Evolutionary conservation across 306 rosid genomes (phyloP), one percentile per base, ranked within the genome.

Genomic region (Erythrophleum fordii): DNA sequence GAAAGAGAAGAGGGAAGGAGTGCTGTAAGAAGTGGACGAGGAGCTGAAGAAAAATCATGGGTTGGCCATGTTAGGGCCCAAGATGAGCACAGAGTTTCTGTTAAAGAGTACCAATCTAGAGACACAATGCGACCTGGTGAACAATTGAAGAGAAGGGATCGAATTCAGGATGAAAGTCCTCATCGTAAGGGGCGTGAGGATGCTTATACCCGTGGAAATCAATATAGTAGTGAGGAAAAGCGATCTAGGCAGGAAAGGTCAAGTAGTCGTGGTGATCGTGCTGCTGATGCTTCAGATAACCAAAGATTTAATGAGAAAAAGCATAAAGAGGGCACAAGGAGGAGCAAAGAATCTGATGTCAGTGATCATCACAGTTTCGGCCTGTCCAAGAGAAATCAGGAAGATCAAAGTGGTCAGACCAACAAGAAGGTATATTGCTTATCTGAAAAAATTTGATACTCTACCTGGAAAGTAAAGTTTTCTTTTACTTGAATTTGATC

Each of bases 1-100:
- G 97, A 93, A 73, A 86, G 97, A 86, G 97, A 93, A 73, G 99
- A 95, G 49, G 97, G 94, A 75, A 82, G 97, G 53, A 84, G 81
- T 80, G 76, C 90, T 75, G 49, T 82, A 77, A 92, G 97, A 88
- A 85, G 91, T 76, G 99, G 92, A 53, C 91, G 92, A 68, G 90
- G 86, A 56, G 76, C 83, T 74, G 98, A 90, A 85, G 99, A 93
- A 74, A 95, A 92, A 89, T 73, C 86, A 49, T 91, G 94, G 98
- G 89, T 55, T 72, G 88, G 92, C 83, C 98, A 88, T 87, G 78
- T 77, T 48, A 89, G 90, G 85, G 80, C 82, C 69, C 89, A 90
- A 85, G 97, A 90, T 81, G 99, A 93, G 25, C 90, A 81, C 74
- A 91, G 82, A 81, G 86, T 83, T 87, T 76, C 92, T 69, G 97